A percentile compares a stretch with the other conserved stretches of the same genome.
Conservation (phyloP, 352 stramenopile genomes). For the Sclerospora graminicola region DNA sequence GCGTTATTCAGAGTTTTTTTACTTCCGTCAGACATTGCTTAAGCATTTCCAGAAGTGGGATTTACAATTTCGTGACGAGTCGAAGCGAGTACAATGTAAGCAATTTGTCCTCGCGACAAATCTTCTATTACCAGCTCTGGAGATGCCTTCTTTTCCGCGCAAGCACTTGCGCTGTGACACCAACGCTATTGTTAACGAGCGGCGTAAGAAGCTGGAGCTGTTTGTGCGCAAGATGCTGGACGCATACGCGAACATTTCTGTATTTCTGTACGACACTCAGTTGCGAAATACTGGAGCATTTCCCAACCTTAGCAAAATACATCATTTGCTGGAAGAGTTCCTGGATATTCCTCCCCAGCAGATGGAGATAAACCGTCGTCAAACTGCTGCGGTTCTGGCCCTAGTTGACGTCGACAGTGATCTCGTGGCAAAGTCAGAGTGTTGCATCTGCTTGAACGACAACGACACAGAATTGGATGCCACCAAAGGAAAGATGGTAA, state of each 20-base stretch:
- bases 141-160: conserved; percentile 37
- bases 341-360: conserved; percentile 37
- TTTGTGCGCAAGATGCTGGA: conserved; percentile 46
- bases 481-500: conserved; percentile 27
- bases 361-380: conserved; percentile 37
- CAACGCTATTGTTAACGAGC: conserved; percentile 37
- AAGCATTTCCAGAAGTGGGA: conserved; percentile 41
- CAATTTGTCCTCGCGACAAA: conserved; percentile 35
- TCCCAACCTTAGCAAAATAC: conserved; percentile 23
- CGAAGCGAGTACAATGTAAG: conserved; percentile 21
- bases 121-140: conserved; percentile 29
- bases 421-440: conserved; percentile 9
- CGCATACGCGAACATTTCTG: conserved; percentile 48
- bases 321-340: conserved; percentile 31
- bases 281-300: conserved; percentile 11
- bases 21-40: conserved; percentile 37
- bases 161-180: conserved; percentile 56
- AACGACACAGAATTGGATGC: conserved; percentile 19
- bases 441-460: conserved; percentile 46
- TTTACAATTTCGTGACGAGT: conserved; percentile 13
- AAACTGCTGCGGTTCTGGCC: conserved; percentile 35
- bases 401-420: conserved; percentile 39
- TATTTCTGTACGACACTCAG: conserved; percentile 32
- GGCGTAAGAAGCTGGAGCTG: conserved; percentile 31
- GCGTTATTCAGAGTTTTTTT: conserved; percentile 59